Conservation (phyloP, 495 filamentous ascomycete genomes). For the Aspergillus coremiiformis region DNA sequence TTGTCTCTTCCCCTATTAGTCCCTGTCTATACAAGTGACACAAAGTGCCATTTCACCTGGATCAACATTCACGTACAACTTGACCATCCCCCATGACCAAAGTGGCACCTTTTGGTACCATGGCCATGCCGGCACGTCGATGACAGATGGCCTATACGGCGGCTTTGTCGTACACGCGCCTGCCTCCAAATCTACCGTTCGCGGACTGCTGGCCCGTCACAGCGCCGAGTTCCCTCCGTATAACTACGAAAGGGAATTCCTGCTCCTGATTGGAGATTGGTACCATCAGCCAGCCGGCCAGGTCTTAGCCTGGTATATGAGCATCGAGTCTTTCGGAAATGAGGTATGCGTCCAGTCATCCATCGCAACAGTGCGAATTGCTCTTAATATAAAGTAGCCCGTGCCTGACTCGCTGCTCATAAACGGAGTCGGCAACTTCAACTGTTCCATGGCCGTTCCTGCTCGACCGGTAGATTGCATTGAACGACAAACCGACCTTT, state of each 20-base stretch:
- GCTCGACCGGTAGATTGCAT: slow-evolving; percentile 41
- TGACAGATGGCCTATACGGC: slow-evolving; percentile 68
- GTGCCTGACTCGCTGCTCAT: slow-evolving; percentile 47
- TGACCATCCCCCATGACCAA: slow-evolving; percentile 64
- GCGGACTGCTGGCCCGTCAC: slow-evolving; percentile 16
- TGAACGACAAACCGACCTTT: slow-evolving; percentile 9
- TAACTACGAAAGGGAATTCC: slow-evolving; percentile 32
- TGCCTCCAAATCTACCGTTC: slow-evolving; percentile 19
- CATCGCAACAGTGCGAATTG: neutral
- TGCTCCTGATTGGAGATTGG: slow-evolving; percentile 49
- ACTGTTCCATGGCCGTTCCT: slow-evolving; percentile 43
- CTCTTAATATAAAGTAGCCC: slow-evolving; percentile 20
- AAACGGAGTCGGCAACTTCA: slow-evolving; percentile 42
- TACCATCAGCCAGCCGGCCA: slow-evolving; percentile 39
- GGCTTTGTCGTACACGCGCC: slow-evolving; percentile 66
- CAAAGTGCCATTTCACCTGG: slow-evolving; percentile 64
- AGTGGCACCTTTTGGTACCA: slow-evolving; percentile 83
- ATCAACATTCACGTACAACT: slow-evolving; percentile 61
- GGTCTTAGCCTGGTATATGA: slow-evolving; percentile 41
- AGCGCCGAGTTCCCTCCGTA: slow-evolving; percentile 5
- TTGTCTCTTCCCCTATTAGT: neutral
- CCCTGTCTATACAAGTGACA: slow-evolving; percentile 32
- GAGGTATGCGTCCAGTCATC: slow-evolving; percentile 28
- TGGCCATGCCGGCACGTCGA: slow-evolving; percentile 58
- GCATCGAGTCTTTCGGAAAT: slow-evolving; percentile 38